Evolutionary conservation across 192 early-diverging fungal genomes (phyloP), one percentile per base, ranked within the genome.

Genomic region (Phlyctochytrium bullatum): DNA sequence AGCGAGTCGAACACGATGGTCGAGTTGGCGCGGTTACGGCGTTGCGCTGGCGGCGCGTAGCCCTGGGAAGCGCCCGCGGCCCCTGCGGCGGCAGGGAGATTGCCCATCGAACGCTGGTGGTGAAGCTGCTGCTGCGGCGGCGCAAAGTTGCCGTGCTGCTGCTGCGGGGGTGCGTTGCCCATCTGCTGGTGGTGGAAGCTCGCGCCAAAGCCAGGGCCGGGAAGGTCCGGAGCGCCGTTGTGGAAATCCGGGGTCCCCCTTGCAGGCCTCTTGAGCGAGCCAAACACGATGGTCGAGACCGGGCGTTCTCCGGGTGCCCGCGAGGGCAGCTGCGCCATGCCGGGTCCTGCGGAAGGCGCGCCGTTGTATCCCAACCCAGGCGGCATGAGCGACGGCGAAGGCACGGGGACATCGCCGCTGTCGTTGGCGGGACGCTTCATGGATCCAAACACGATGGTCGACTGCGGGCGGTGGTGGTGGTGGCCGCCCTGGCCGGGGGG

Each of bases 391-490:
- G 40, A 20, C 40, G n/a, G n/a, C n/a, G n/a, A n/a, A n/a, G n/a
- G n/a, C n/a, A n/a, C n/a, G n/a, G n/a, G n/a, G n/a, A n/a, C n/a
- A n/a, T n/a, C n/a, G n/a, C n/a, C n/a, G n/a, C n/a, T n/a, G n/a
- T n/a, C n/a, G 40, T 57, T 57, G 54, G 54, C 54, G 54, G 54
- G 54, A 14, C 54, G 54, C 27, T 57, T 57, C 14, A 57, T 10
- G 12, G 54, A 57, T 28, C 54, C 54, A 57, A 57, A 57, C 4
- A 57, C 54, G 54, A 57, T 57, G 6, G 54, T 27, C 12, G 54
- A 57, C 54, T 6, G 10, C 6, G 54, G 54, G 20, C 40, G 40
- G n/a, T n/a, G n/a, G n/a, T n/a, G n/a, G n/a, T n/a, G n/a, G n/a
- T n/a, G n/a, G n/a, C n/a, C n/a, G n/a, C n/a, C n/a, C n/a, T n/a